Percentiles rank a stretch among this genome's conserved stretches.
Evolutionary conservation across 192 early-diverging fungal genomes (phyloP).

Genomic region (Coemansia reversa): DNA sequence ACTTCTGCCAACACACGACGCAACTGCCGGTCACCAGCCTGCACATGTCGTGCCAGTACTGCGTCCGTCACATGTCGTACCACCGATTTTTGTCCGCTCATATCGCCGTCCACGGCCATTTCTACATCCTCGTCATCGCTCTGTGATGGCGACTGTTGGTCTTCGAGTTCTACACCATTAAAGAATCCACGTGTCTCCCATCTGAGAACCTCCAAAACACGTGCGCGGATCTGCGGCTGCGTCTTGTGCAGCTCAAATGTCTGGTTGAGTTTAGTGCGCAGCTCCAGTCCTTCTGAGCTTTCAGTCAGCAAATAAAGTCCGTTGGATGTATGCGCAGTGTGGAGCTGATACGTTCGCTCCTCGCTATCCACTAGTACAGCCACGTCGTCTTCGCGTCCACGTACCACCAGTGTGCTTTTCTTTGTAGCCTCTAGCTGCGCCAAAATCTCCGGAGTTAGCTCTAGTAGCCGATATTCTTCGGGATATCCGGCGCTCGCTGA

Average conservation of each 20-base stretch:
- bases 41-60: slow-evolving; percentile 26
- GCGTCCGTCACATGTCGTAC: slow-evolving; percentile 15
- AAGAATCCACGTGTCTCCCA: slow-evolving; percentile 43
- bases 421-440: slow-evolving; percentile 30
- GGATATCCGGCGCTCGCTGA: slow-evolving; percentile 48
- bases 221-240: slow-evolving; percentile 33
- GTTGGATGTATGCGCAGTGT: slow-evolving; percentile 52
- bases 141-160: not conserved
- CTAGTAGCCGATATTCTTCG: slow-evolving; percentile 39
- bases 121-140: slow-evolving; percentile 3
- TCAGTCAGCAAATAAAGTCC: slow-evolving; percentile 37
- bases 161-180: slow-evolving; percentile 45
- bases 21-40: slow-evolving; percentile 19
- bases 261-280: slow-evolving; percentile 43
- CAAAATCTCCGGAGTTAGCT: slow-evolving; percentile 36
- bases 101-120: not conserved
- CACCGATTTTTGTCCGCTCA: not conserved
- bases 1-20: slow-evolving; percentile 34
- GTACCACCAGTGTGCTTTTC: slow-evolving; percentile 20
- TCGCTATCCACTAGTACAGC: slow-evolving; percentile 29
- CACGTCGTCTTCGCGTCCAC: slow-evolving; percentile 34
- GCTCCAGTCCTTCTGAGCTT: slow-evolving; percentile 13
- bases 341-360: slow-evolving; percentile 34
- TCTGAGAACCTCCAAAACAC: slow-evolving; percentile 33
- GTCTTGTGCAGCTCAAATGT: slow-evolving; percentile 44